phyloP scores from a whole-genome alignment of 2,329 filamentous ascomycete genomes.

The Tolypocladium amazonense region DNA sequence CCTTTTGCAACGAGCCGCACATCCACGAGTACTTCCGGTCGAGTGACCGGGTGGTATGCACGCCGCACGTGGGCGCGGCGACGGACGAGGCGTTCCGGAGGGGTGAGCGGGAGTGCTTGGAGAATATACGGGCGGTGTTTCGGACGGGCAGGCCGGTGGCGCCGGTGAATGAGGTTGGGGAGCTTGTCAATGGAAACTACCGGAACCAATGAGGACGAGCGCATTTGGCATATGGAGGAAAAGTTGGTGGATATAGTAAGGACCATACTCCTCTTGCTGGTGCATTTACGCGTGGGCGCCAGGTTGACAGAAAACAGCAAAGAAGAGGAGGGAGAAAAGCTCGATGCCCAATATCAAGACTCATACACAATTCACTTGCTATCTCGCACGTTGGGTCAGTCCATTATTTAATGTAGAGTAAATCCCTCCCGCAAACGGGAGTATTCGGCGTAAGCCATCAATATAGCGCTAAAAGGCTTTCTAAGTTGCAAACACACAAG shows the following conservation, averaged over 20 bases:
- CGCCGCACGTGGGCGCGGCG: slow-evolving; percentile 33
- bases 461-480: background rate
- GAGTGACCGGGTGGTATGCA: slow-evolving; percentile 29
- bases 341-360: too few relatives aligned
- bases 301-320: too few relatives aligned
- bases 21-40: slow-evolving; percentile 27
- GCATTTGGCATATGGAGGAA: too few relatives aligned
- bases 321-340: too few relatives aligned
- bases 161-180: slow-evolving; percentile 19
- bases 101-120: slow-evolving; percentile 32
- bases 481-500: background rate
- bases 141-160: slow-evolving; percentile 24
- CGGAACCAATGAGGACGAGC: background rate
- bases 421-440: background rate
- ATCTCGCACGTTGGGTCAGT: background rate
- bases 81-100: slow-evolving; percentile 32
- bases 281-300: too few relatives aligned
- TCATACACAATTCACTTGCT: too few relatives aligned
- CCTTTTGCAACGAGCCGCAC: slow-evolving; percentile 32
- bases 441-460: background rate
- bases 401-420: background rate
- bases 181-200: background rate
- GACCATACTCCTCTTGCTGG: too few relatives aligned
- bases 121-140: slow-evolving; percentile 31
- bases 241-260: too few relatives aligned